Evolutionary conservation across 2,329 filamentous ascomycete genomes (phyloP).

Genomic region (Xylaria sp.): DNA sequence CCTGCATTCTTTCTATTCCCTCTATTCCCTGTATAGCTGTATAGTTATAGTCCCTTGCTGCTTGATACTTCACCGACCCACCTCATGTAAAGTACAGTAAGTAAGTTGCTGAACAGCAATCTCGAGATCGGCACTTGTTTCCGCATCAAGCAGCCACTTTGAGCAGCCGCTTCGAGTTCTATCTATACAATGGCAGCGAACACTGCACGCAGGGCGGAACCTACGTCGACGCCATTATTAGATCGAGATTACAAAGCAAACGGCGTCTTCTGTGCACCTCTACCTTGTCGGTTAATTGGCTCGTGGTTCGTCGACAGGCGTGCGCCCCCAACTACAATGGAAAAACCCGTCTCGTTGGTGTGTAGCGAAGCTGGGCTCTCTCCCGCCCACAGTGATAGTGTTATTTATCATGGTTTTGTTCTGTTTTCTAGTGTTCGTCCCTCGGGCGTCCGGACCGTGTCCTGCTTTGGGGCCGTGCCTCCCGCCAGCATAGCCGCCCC

Average conservation of each 20-base stretch:
- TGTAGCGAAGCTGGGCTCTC: no score
- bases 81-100: neutral
- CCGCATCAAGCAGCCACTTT: constrained; percentile 1
- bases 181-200: no score
- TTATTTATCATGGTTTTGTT: neutral
- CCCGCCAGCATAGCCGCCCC: constrained; percentile 1
- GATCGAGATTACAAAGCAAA: neutral
- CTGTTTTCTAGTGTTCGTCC: neutral
- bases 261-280: neutral
- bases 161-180: no score
- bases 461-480: constrained; percentile 2
- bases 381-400: neutral
- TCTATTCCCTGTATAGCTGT: no score
- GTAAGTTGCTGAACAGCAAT: neutral
- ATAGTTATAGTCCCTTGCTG: no score
- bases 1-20: no score
- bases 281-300: neutral
- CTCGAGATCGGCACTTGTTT: constrained; percentile 14
- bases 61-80: neutral
- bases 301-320: neutral
- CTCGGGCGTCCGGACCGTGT: neutral
- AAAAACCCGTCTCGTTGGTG: neutral
- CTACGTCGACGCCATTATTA: neutral
- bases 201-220: neutral
- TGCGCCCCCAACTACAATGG: neutral